Conservation (phyloP, 2,329 filamentous ascomycete genomes). For the Erysiphe neolycopersici region DNA sequence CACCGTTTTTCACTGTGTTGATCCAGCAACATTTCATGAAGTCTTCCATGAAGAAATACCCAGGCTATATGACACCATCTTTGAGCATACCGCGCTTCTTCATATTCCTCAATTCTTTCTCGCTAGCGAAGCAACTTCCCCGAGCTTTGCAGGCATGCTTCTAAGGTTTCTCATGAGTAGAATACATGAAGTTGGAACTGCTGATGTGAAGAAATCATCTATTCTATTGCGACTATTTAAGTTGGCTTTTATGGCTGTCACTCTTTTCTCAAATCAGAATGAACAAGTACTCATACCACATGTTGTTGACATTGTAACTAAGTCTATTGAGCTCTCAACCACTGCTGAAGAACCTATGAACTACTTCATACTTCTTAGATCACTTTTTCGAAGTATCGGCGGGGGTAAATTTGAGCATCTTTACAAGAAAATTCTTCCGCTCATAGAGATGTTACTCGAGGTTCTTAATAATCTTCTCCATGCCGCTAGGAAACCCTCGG, state of each 20-base stretch:
- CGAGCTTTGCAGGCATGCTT: constrained; percentile 94
- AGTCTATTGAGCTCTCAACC: constrained; percentile 87
- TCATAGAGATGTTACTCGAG: constrained; percentile 91
- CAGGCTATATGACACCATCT: constrained; percentile 90
- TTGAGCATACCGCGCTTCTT: constrained; percentile 77
- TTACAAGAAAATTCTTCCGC: constrained; percentile 89
- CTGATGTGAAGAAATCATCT: constrained; percentile 74
- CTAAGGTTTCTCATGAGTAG: constrained; percentile 92
- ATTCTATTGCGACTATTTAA: constrained; percentile 91
- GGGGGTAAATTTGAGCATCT: constrained; percentile 92
- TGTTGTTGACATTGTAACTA: constrained; percentile 89
- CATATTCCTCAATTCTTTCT: constrained; percentile 97
- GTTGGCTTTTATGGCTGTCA: constrained; percentile 96
- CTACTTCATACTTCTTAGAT: constrained; percentile 81
- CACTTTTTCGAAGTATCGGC: constrained; percentile 85
- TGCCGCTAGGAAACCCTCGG: constrained; percentile 68
- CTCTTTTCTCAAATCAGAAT: constrained; percentile 79
- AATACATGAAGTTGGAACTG: constrained; percentile 80
- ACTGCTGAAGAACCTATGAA: constrained; percentile 96
- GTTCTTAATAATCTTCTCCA: constrained; percentile 86
- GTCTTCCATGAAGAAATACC: constrained; percentile 96
- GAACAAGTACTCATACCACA: constrained; percentile 88
- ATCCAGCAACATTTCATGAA: constrained; percentile 94
- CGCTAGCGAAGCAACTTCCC: constrained; percentile 92
- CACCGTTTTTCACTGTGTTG: constrained; percentile 94